Evolutionary conservation across 202 grass and related monocot species (phyloP), one percentile per base, ranked within the genome.

Genomic region (Bolboschoenoplectus hybrid): DNA sequence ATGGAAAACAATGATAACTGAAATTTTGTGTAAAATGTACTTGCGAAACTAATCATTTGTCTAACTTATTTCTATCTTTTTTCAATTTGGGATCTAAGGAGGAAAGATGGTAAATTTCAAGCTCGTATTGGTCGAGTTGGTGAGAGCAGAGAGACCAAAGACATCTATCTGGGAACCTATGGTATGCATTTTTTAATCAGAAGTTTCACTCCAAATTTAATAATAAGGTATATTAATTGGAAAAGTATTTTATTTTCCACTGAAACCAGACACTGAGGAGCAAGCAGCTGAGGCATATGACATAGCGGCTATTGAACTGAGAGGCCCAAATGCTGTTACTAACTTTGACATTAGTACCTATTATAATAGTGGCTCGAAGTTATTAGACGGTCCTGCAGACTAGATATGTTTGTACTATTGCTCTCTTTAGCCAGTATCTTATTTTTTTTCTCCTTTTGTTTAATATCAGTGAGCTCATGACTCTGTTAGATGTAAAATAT

Each of bases 71-170:
- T 86, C 26, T 65, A 65, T 56, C 34, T 39, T 77, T 83, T 82
- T 87, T 73, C 87, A 46, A 55, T 66, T 84, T 86, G 82, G 63
- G 67, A 13, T 57, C 36, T 62, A 91, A 99, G 97, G 83, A 76
- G 93, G 71, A 99, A 99, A 76, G 97, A 99, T 44, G 97, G 93
- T 87, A 99, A 96, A 88, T 99, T 91, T 91, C 97, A 99, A 94
- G 92, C 97, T 62, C 86, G 93, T 35, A 96, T 99, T 82, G 97
- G 97, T 82, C 91, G 89, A 83, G 89, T 99, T 84, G 97, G 97
- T 38, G 93, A 95, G 74, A 95, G 88, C 85, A 92, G 93, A 86
- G 97, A 99, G 51, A 94, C 97, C 44, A 99, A 99, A 88, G 97
- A 99, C 55, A 99, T 99, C 84, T 99, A 99, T 74, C 93, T 99